Evolutionary conservation across 805 yeast species (phyloP), one percentile per base, ranked within the genome.

Genomic region (Kluyveromyces lactis): DNA sequence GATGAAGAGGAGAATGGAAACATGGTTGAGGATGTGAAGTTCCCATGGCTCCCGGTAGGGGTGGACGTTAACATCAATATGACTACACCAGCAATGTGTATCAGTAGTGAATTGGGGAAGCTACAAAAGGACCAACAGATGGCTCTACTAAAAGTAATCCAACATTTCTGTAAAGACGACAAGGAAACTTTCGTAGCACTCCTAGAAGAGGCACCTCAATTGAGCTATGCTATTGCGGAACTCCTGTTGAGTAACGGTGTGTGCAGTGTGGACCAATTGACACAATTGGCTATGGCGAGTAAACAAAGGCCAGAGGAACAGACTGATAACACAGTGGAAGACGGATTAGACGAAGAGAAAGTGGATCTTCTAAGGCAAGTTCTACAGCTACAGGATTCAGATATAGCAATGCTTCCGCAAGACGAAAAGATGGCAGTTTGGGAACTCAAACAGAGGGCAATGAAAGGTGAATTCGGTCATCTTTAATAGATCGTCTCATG

Each of bases 141-240:
- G 15, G 44, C 46, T 2, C 39, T 59, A 11, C 38, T 61, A 29
- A 40, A 40, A 18, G 48, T 39, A 13, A 51, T 84, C 12, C 74
- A 78, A 50, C 56, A 64, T 16, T 75, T 84, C 76, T 63, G 81
- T 2, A 56, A 60, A 3, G 69, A 68, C 19, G 71, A 79, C 42
- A 83, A 85, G 0, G 68, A 67, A 4, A 62, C 77, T 42, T 77
- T 83, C 66, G 71, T 66, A 38, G 72, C 71, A 30, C 62, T 89
- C 26, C 63, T 89, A 13, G 69, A 69, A 19, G 75, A 75, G 46
- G 77, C 79, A 42, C 97, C 97, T 0, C 97, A 90, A 57, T 66
- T 90, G 33, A 65, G 85, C 2, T 86, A 79, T 57, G 92, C 95
- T 0, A 65, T 86, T 21, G 90, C 87, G 2, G 96, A 89, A 53